Evolutionary conservation across 192 early-diverging fungal genomes (phyloP).

Genomic region (Backusella sp.): DNA sequence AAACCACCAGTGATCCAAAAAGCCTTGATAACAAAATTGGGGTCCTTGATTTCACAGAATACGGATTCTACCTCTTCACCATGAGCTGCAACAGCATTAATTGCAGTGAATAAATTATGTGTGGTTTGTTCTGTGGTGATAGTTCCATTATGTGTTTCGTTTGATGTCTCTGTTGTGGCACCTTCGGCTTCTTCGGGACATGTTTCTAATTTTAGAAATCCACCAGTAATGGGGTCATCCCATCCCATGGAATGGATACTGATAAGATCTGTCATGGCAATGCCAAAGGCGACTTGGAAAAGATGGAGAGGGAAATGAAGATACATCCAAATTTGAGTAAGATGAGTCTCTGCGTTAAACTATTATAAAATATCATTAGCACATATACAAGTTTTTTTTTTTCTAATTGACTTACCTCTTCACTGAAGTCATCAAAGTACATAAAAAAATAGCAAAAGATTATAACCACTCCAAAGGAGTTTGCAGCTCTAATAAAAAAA

Average conservation of each 20-base stretch:
- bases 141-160: neutral
- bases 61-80: neutral
- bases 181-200: neutral
- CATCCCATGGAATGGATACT: constrained; percentile 18
- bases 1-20: constrained; percentile 33
- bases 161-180: neutral
- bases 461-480: constrained; percentile 44
- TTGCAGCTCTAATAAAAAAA: constrained; percentile 18
- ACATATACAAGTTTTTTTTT: neutral
- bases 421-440: constrained; percentile 51
- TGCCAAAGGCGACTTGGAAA: constrained; percentile 47
- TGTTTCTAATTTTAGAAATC: neutral
- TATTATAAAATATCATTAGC: neutral
- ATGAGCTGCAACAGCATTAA: neutral
- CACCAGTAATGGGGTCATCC: constrained; percentile 15
- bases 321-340: constrained; percentile 43
- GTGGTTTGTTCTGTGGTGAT: neutral
- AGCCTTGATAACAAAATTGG: constrained; percentile 24
- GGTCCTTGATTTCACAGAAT: constrained; percentile 1
- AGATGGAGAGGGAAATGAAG: constrained; percentile 50
- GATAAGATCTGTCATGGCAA: constrained; percentile 45
- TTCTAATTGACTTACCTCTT: constrained; percentile 30
- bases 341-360: neutral
- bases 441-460: constrained; percentile 50
- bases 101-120: neutral